Conservation (phyloP, 1,139 yeast genomes). For the Sugiyamaella paludigena region DNA sequence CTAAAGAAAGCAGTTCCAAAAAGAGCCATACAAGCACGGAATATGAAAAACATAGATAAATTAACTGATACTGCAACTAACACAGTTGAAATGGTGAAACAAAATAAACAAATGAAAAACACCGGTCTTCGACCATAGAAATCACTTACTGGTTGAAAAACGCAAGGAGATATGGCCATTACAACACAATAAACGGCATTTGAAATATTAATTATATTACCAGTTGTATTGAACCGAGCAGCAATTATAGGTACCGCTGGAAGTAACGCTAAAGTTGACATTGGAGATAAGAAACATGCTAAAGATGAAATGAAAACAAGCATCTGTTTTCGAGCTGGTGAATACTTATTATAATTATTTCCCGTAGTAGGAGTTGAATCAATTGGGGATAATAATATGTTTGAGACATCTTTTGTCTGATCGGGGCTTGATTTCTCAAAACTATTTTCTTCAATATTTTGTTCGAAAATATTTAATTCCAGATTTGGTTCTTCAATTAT, state of each 20-base stretch:
- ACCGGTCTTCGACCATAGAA: slow-evolving; percentile 49
- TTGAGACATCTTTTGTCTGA: no score
- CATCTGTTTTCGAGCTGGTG: slow-evolving; percentile 13
- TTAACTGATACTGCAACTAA: slow-evolving; percentile 48
- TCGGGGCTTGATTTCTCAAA: no score
- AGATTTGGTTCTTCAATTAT: no score
- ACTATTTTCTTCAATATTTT: no score
- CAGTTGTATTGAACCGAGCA: slow-evolving; percentile 44
- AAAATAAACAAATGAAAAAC: slow-evolving; percentile 41
- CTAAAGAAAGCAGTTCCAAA: slow-evolving; percentile 57
- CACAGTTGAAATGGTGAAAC: slow-evolving; percentile 40
- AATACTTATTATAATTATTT: slow-evolving; percentile 5
- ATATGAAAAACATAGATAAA: slow-evolving; percentile 50
- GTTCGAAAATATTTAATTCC: no score
- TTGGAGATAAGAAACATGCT: slow-evolving; percentile 21
- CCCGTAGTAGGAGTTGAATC: not conserved
- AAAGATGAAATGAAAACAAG: slow-evolving; percentile 18
- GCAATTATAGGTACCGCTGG: slow-evolving; percentile 55
- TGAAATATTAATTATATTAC: slow-evolving; percentile 47
- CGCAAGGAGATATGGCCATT: slow-evolving; percentile 52
- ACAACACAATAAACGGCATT: slow-evolving; percentile 50
- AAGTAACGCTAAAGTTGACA: slow-evolving; percentile 32
- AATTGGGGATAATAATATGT: no score
- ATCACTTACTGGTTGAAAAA: slow-evolving; percentile 49
- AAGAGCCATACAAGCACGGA: slow-evolving; percentile 48